These are phyloP conservation scores for Crithidia brevicula DNA, from an alignment of 208 protist genomes.

Conservation along the genomic window DNA sequence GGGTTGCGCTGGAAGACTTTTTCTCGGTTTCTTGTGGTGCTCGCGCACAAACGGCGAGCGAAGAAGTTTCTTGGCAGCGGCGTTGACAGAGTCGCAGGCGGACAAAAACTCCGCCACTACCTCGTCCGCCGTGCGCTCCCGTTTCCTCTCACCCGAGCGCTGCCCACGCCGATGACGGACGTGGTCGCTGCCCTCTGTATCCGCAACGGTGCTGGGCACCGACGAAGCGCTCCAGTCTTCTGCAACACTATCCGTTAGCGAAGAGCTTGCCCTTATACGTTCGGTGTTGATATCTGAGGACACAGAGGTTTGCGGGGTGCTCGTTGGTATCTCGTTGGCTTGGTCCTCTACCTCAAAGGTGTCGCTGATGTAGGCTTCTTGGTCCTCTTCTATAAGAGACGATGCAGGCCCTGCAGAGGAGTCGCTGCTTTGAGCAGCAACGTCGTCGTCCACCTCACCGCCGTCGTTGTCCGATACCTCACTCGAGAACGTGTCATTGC, in stretches of 20 bases:
- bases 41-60: neutral
- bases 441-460: neutral
- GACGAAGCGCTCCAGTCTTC: no score
- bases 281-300: constrained; percentile 3
- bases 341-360: constrained; percentile 17
- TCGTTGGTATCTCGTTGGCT: neutral
- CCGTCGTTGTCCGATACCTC: neutral
- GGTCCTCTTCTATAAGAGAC: neutral
- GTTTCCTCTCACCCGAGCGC: neutral
- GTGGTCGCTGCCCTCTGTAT: no score
- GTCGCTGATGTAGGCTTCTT: constrained; percentile 7
- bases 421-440: neutral
- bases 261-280: neutral
- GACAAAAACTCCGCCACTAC: constrained; percentile 7
- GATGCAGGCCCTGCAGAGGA: neutral
- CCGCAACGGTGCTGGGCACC: neutral
- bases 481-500: neutral
- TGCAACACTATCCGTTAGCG: neutral
- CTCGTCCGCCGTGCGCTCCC: neutral
- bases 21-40: neutral
- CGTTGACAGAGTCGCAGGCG: constrained; percentile 7
- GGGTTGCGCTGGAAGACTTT: neutral
- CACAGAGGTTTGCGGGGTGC: neutral
- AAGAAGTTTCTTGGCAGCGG: constrained; percentile 2
- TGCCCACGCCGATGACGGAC: neutral